Percentiles rank a stretch among this genome's conserved stretches.
phyloP scores from a whole-genome alignment of 805 yeast species.

The Candida broadrunensis region DNA sequence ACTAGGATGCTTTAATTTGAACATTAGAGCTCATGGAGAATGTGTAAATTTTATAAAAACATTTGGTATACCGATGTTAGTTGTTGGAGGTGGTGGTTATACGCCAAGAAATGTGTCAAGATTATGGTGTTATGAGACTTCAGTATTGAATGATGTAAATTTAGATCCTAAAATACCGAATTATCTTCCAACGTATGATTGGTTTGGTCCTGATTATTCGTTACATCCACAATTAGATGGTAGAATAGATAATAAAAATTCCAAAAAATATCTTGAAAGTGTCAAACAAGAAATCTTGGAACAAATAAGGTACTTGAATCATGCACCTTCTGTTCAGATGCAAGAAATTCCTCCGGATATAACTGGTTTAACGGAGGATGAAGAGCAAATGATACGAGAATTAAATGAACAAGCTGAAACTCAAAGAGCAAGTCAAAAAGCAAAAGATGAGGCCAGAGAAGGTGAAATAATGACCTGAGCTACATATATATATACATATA shows the following conservation, averaged over 20 bases:
- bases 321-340: constrained; percentile 95
- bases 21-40: constrained; percentile 91
- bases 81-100: constrained; percentile 97
- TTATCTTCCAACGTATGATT: constrained; percentile 69
- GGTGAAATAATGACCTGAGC: constrained; percentile 2
- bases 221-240: constrained; percentile 69
- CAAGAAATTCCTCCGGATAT: constrained; percentile 77
- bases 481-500: too few species aligned
- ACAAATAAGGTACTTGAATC: constrained; percentile 74
- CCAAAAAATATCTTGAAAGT: constrained; percentile 78
- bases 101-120: constrained; percentile 94
- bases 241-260: constrained; percentile 78
- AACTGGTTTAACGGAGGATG: constrained; percentile 41
- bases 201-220: constrained; percentile 89
- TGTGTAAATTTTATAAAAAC: constrained; percentile 88
- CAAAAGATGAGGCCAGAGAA: constrained; percentile 20
- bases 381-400: constrained; percentile 35
- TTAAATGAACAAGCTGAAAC: constrained; percentile 29
- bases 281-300: constrained; percentile 74
- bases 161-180: constrained; percentile 53
- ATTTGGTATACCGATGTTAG: constrained; percentile 86
- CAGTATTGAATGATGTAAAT: constrained; percentile 63
- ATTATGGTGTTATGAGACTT: constrained; percentile 94
- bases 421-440: constrained; percentile 8
- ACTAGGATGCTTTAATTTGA: constrained; percentile 88